These are phyloP conservation scores for Sanghuangporus weigelae DNA, from an alignment of 1,284 basidiomycete species.

Conservation along the genomic window DNA sequence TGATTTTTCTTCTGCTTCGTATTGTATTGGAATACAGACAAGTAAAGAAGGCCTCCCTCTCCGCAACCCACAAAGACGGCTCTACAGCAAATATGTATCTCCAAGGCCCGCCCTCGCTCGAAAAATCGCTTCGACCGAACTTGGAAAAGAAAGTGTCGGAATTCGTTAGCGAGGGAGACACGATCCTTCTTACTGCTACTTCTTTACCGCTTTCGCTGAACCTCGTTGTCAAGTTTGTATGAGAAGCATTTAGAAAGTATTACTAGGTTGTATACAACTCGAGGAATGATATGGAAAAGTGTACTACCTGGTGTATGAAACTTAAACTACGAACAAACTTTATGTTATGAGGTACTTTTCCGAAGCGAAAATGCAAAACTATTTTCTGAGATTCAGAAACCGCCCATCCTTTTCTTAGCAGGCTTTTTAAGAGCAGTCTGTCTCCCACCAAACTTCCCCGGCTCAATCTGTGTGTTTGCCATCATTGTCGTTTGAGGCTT, in stretches of 20 bases:
- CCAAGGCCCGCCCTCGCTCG: slow-evolving; percentile 87
- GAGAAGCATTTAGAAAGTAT: slow-evolving; percentile 1
- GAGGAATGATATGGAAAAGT: too few relatives aligned
- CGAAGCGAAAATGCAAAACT: too few relatives aligned
- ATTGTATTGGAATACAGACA: slow-evolving; percentile 52
- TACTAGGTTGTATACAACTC: background rate
- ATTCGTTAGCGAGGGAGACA: slow-evolving; percentile 68
- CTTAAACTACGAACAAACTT: too few relatives aligned
- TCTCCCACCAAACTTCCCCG: slow-evolving; percentile 68
- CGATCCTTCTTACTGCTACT: slow-evolving; percentile 84
- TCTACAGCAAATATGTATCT: slow-evolving; percentile 75
- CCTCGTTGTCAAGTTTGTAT: slow-evolving; percentile 16
- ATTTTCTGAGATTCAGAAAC: slow-evolving; percentile 43
- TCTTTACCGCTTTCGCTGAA: slow-evolving; percentile 80
- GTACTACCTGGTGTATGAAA: too few relatives aligned
- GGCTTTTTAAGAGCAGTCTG: slow-evolving; percentile 28
- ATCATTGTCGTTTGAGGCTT: slow-evolving; percentile 43
- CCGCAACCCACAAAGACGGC: slow-evolving; percentile 37
- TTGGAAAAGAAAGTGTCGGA: slow-evolving; percentile 82
- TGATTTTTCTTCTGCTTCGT: background rate
- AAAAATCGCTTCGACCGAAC: slow-evolving; percentile 84
- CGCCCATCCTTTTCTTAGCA: slow-evolving; percentile 67
- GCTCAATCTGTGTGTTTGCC: slow-evolving; percentile 63
- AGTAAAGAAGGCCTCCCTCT: slow-evolving; percentile 88
- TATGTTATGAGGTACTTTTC: too few relatives aligned